Base-by-base conservation (phyloP, 129 eudicot genomes). In the Pittosporum tobira region DNA sequence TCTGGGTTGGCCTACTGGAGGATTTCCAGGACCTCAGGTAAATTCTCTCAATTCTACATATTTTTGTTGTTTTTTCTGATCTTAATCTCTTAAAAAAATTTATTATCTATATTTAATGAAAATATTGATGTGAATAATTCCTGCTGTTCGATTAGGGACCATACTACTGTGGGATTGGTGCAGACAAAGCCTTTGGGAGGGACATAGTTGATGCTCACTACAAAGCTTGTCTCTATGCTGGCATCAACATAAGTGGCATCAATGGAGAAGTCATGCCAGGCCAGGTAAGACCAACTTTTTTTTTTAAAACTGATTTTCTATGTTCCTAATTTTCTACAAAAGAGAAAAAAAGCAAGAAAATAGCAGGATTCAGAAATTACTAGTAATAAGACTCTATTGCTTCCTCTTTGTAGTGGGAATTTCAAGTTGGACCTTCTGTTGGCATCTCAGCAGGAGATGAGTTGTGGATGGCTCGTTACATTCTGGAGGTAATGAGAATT, bases 251-350 rank as follows among this genome's bases (percentile, higher is more conserved):
- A 2, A 75, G 84, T 6, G 97, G 97, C 4, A 89, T 83, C 62
- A 89, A 89, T 40, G 97, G 89, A 2, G 97, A 90, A 68, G 97
- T 90, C 16, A 90, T 90, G 96, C 96, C 96, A 0, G 96, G 90
- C 11, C 96, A 87, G 82, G 96, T 87, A 74, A 50, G 56, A 19
- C 4, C 47, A 31, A 14, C 11, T 22, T 20, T 61, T 40, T 45
- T 4, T 10, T 13, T 46, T 16, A 46, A 14, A 6, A 44, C 27
- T 28, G 11, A 21, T 24, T 48, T 58, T 5, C 14, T 7, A 27
- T 25, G 8, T 27, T 29, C 18, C 3, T 40, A 2, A 9, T 34
- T 34, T 34, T 34, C 40, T 34, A 34, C 6, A 21, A 14, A 12
- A 14, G 7, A 34, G 40, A 34, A 8, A 34, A 34, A 2, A 34